A percentile compares a stretch with the other conserved stretches of the same genome.
These are phyloP conservation scores for Saturnispora sekii DNA, from an alignment of 805 yeast species.

Conservation along the genomic window DNA sequence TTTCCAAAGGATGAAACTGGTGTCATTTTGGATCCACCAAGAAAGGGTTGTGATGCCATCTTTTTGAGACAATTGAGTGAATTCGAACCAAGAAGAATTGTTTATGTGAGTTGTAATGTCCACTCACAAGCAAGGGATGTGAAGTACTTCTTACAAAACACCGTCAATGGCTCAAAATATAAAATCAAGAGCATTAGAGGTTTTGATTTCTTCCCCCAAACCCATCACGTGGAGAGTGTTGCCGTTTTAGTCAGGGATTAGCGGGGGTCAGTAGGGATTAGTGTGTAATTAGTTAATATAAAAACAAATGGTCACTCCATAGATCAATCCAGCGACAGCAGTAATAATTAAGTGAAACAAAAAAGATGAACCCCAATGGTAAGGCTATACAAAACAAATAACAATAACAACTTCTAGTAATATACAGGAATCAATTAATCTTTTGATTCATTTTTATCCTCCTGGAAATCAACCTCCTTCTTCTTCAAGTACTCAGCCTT, in stretches of 20 bases:
- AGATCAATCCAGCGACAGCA: not conserved
- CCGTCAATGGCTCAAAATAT: conserved; percentile 54
- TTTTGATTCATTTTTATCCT: conserved; percentile 5
- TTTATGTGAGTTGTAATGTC: conserved; percentile 95
- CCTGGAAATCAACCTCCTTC: conserved; percentile 13
- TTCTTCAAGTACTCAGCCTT: conserved; percentile 68
- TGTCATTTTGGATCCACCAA: conserved; percentile 91
- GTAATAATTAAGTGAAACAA: not conserved
- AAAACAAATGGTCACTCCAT: conserved; percentile 1
- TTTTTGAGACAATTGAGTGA: conserved; percentile 79
- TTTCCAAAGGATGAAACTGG: conserved; percentile 72
- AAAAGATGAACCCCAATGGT: not conserved
- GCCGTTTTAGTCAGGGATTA: conserved; percentile 29
- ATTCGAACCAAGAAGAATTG: conserved; percentile 76
- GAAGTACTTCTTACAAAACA: conserved; percentile 65
- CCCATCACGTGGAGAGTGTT: conserved; percentile 49
- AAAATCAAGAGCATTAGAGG: conserved; percentile 78
- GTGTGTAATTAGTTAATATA: not conserved
- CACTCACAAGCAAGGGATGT: conserved; percentile 96
- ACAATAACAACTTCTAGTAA: not conserved
- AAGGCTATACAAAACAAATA: not conserved
- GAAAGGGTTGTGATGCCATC: conserved; percentile 90
- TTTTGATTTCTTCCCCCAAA: conserved; percentile 81
- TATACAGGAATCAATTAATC: too few species aligned
- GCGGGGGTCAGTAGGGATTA: too few species aligned